Percentiles rank a stretch among this genome's conserved stretches.
phyloP scores from a whole-genome alignment of 345 rosid species.

The Cochlearia excelsa region DNA sequence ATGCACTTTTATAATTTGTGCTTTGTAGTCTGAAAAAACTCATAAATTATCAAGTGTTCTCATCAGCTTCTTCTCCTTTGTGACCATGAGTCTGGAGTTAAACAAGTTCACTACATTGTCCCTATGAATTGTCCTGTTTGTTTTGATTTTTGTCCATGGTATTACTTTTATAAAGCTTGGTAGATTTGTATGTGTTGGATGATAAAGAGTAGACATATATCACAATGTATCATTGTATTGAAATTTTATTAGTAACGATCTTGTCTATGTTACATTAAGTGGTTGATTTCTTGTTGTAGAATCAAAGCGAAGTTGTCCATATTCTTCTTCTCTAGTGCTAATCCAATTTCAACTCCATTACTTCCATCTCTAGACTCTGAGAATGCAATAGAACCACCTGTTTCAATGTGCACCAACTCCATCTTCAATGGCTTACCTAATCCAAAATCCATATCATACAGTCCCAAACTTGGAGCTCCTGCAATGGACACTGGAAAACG shows the following conservation, averaged over 20 bases:
- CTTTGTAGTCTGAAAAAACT: slow-evolving; percentile 32
- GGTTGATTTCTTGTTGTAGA: slow-evolving; percentile 1
- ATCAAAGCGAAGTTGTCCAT: slow-evolving; percentile 8
- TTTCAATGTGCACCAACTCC: slow-evolving; percentile 30
- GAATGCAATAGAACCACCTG: slow-evolving; percentile 26
- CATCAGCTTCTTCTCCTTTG: slow-evolving; percentile 16
- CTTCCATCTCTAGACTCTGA: slow-evolving; percentile 27
- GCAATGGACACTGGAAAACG: slow-evolving; percentile 21
- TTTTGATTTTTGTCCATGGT: too few species aligned
- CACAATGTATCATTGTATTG: too few species aligned
- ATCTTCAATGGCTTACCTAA: slow-evolving; percentile 24
- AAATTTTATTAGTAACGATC: too few species aligned
- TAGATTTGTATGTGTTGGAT: too few species aligned
- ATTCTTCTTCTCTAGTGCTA: slow-evolving; percentile 16
- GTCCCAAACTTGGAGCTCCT: slow-evolving; percentile 39
- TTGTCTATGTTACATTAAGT: neutral
- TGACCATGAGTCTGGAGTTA: slow-evolving; percentile 14
- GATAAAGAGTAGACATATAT: too few species aligned
- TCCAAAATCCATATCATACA: slow-evolving; percentile 29
- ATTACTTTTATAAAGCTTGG: too few species aligned
- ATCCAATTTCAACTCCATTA: slow-evolving; percentile 26
- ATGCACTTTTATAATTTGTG: slow-evolving; percentile 17
- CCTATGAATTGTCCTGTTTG: too few species aligned
- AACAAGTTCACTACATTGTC: slow-evolving; percentile 19
- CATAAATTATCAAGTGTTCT: slow-evolving; percentile 14